Percentiles rank a stretch among this genome's conserved stretches.
Conservation (phyloP, 371 early-diverging fungal genomes). For the Saksenaea vasiformis region DNA sequence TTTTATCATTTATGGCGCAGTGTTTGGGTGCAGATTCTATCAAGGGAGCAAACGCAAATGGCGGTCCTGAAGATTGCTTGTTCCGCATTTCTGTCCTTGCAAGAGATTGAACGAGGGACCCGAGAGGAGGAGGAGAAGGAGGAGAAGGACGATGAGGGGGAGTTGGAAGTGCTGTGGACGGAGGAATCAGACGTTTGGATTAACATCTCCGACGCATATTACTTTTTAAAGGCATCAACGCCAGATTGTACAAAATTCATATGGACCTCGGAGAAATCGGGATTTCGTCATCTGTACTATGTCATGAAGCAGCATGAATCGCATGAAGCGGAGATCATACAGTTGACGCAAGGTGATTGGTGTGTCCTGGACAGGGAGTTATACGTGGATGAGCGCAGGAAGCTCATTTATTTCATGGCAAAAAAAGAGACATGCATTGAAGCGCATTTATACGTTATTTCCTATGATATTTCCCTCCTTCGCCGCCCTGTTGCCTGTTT, state of each 20-base stretch:
- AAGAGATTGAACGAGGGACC: constrained; percentile 2
- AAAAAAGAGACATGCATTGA: constrained; percentile 70
- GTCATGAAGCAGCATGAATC: constrained; percentile 25
- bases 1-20: too few relatives aligned
- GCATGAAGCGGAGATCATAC: constrained; percentile 16
- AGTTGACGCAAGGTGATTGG: constrained; percentile 55
- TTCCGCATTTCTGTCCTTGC: constrained; percentile 2
- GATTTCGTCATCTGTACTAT: constrained; percentile 71
- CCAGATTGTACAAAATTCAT: constrained; percentile 38
- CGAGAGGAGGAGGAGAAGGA: constrained; percentile 21
- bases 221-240: constrained; percentile 40
- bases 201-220: constrained; percentile 63
- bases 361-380: constrained; percentile 64
- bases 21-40: constrained; percentile 72
- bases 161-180: constrained; percentile 59
- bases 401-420: constrained; percentile 72
- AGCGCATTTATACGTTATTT: constrained; percentile 66
- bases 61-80: constrained; percentile 54
- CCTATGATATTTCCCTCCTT: constrained; percentile 28
- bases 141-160: too few relatives aligned
- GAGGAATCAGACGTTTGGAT: constrained; percentile 66
- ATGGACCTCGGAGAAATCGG: constrained; percentile 67
- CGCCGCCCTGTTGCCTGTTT: constrained; percentile 38
- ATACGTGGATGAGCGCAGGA: constrained; percentile 58
- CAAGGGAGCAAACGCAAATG: constrained; percentile 62